phyloP scores from a whole-genome alignment of 331 rosid genomes.

The Telfairia occidentalis region DNA sequence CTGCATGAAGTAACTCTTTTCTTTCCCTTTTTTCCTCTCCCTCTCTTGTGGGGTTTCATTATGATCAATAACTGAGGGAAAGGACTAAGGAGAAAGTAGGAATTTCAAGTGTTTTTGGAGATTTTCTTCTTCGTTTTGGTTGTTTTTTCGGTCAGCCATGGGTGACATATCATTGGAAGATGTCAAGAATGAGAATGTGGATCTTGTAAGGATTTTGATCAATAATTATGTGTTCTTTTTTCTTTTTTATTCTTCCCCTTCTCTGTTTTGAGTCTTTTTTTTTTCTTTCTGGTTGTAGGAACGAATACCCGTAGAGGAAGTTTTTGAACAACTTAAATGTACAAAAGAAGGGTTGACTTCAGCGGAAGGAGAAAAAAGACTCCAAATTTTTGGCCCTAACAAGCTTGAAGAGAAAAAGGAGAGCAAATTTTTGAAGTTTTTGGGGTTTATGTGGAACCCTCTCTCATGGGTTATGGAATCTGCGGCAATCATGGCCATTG shows the following conservation, averaged over 20 bases:
- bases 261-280: background rate
- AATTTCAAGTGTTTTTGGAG: background rate
- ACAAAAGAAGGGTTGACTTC: conserved; percentile 42
- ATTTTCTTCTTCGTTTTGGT: background rate
- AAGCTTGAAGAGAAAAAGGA: conserved; percentile 79
- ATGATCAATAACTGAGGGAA: conserved; percentile 1
- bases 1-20: background rate
- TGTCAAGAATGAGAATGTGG: conserved; percentile 49
- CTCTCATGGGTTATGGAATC: conserved; percentile 88
- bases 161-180: conserved; percentile 53
- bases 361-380: conserved; percentile 55
- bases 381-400: conserved; percentile 64
- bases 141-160: conserved; percentile 28
- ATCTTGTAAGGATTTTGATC: conserved; percentile 47
- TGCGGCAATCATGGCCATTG: conserved; percentile 91
- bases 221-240: no score
- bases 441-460: conserved; percentile 97
- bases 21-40: conserved; percentile 14
- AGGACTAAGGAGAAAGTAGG: background rate
- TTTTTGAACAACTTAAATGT: conserved; percentile 61
- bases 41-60: conserved; percentile 12
- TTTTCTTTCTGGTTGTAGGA: conserved; percentile 31
- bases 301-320: conserved; percentile 61
- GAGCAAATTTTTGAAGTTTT: conserved; percentile 58
- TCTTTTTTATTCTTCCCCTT: background rate